Evolutionary conservation across 1,139 yeast species (phyloP).

Genomic region (Casaregolazyma suthepensis): DNA sequence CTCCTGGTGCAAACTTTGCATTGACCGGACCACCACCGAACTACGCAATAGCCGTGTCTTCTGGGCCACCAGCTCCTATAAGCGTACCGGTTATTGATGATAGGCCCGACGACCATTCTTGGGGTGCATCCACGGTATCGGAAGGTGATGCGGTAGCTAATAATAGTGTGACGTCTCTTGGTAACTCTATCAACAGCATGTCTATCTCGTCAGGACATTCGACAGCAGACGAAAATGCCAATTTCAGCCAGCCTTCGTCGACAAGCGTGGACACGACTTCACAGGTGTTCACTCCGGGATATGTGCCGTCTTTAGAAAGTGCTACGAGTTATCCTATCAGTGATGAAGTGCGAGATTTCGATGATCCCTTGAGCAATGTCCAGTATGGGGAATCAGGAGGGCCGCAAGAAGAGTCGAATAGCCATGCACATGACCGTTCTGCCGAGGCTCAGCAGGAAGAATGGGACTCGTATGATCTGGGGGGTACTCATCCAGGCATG

Average conservation of each 20-base stretch:
- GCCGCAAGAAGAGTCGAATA: neutral
- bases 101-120: neutral
- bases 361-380: neutral
- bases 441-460: neutral
- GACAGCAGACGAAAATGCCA: neutral
- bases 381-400: neutral
- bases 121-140: neutral
- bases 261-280: neutral
- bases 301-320: neutral
- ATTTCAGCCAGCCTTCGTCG: neutral
- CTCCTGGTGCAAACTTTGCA: constrained; percentile 12
- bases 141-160: neutral
- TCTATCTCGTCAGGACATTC: neutral
- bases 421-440: neutral
- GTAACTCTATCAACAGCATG: neutral
- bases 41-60: constrained; percentile 16
- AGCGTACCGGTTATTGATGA: constrained; percentile 3
- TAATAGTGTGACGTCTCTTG: neutral
- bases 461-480: neutral
- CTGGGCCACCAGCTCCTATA: constrained; percentile 9
- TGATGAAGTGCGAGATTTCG: neutral
- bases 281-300: neutral
- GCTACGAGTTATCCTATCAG: neutral
- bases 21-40: constrained; percentile 14
- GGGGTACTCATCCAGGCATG: neutral